phyloP scores from a whole-genome alignment of 345 rosid genomes.

The Zanthoxylum bungeanum region DNA sequence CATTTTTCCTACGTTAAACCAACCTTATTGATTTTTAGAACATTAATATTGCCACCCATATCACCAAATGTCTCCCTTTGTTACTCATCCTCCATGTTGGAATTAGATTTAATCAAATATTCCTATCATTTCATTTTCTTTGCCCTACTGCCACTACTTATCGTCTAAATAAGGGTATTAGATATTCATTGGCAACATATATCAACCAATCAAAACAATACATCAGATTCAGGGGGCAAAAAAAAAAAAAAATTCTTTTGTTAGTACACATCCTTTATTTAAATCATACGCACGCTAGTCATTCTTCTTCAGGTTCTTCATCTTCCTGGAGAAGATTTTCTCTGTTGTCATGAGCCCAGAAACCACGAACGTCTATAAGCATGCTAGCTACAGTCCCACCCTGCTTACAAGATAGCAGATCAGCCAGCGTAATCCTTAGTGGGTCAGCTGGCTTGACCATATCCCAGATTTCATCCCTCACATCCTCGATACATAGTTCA shows the following conservation, averaged over 20 bases:
- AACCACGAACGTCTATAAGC: slow-evolving; percentile 96
- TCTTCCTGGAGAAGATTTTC: slow-evolving; percentile 99
- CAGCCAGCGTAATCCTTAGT: slow-evolving; percentile 59
- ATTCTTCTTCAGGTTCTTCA: slow-evolving; percentile 86
- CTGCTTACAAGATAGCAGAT: slow-evolving; percentile 87
- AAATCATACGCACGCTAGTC: slow-evolving; percentile 4
- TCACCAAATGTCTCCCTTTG: too few relatives aligned
- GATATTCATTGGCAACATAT: not conserved
- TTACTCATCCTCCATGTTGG: too few relatives aligned
- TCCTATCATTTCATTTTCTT: too few relatives aligned
- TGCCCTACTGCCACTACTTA: too few relatives aligned
- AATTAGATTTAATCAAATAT: too few relatives aligned
- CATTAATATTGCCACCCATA: too few relatives aligned
- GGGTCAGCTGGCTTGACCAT: slow-evolving; percentile 98
- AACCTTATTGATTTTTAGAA: too few relatives aligned
- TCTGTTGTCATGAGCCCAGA: slow-evolving; percentile 99
- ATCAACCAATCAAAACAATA: slow-evolving; percentile 5
- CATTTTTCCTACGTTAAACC: too few relatives aligned
- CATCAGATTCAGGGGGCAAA: not conserved
- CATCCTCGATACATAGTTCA: slow-evolving; percentile 94
- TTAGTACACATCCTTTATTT: slow-evolving; percentile 5
- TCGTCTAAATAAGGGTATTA: too few relatives aligned
- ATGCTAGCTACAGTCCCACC: slow-evolving; percentile 98
- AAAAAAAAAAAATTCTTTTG: too few relatives aligned
- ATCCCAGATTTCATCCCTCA: slow-evolving; percentile 98